A percentile compares a stretch with the other conserved stretches of the same genome.
These are phyloP conservation scores for Lagenaria siceraria DNA, from an alignment of 306 rosid genomes.

Conservation along the genomic window DNA sequence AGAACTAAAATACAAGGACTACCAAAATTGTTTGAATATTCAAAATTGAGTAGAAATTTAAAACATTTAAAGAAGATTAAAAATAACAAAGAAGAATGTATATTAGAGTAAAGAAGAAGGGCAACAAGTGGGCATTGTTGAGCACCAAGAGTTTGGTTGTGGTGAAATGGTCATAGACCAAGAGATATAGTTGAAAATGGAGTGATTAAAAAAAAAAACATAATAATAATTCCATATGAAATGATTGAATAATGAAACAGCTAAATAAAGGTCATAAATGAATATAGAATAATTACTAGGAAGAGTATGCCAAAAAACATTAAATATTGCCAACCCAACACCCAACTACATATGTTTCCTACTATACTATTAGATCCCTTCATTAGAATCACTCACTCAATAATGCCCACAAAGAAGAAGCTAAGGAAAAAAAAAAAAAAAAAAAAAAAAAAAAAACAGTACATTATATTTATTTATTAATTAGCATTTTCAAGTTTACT, in stretches of 20 bases:
- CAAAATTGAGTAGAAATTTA: background rate
- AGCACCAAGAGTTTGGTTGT: background rate
- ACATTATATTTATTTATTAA: background rate
- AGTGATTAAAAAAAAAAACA: background rate
- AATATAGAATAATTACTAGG: background rate
- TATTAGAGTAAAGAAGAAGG: background rate
- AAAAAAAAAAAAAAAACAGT: background rate
- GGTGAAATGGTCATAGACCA: background rate
- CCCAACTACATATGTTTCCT: conserved; percentile 6
- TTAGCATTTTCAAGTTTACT: background rate
- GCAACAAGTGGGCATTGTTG: background rate
- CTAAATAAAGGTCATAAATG: background rate
- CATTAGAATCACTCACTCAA: background rate
- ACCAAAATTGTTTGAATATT: too few species aligned
- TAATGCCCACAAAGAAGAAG: background rate
- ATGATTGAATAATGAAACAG: conserved; percentile 1
- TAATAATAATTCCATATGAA: background rate
- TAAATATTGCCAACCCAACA: conserved; percentile 7
- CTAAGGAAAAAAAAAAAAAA: too few species aligned
- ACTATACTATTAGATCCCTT: background rate
- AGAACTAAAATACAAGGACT: too few species aligned
- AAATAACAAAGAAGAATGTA: too few species aligned
- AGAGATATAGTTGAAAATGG: background rate
- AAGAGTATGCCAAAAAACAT: conserved; percentile 1
- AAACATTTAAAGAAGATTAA: background rate